Conservation (phyloP, 306 rosid genomes). For the cucumber (Cucumis sativus) region DNA sequence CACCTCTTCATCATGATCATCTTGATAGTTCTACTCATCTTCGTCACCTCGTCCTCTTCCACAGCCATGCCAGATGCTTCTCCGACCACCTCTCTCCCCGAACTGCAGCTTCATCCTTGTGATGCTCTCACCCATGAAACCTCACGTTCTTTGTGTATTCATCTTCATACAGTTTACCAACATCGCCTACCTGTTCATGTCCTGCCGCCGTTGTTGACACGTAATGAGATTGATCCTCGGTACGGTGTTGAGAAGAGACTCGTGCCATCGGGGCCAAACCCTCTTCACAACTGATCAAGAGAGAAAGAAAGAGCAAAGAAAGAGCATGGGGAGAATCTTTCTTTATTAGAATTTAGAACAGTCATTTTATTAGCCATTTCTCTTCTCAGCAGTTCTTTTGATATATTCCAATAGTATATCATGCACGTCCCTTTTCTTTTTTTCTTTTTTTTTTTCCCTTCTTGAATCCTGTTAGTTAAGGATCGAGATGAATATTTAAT, state of each 20-base stretch:
- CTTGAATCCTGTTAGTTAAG: not conserved
- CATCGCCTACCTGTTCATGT: not conserved
- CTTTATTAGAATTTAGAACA: not conserved
- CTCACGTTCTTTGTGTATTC: conserved; percentile 53
- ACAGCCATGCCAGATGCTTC: not conserved
- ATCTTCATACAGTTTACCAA: conserved; percentile 29
- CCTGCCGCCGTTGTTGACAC: conserved; percentile 8
- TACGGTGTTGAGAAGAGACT: conserved; percentile 72
- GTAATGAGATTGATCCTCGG: conserved; percentile 47
- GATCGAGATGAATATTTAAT: not conserved
- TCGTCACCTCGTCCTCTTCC: conserved; percentile 8
- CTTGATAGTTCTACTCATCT: conserved; percentile 10
- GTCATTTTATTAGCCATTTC: not conserved
- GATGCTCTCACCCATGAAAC: conserved; percentile 37
- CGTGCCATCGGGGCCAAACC: conserved; percentile 97
- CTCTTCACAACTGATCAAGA: conserved; percentile 67
- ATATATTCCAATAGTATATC: conserved; percentile 1
- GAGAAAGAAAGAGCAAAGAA: conserved; percentile 8
- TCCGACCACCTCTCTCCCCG: not conserved
- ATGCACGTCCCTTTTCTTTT: not conserved
- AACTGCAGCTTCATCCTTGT: conserved; percentile 22
- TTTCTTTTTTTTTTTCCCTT: not conserved
- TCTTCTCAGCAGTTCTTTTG: not conserved
- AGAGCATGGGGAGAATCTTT: not conserved
- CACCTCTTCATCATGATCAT: conserved; percentile 6